Percentiles rank a stretch among this genome's conserved stretches.
Evolutionary conservation across 148 eudicot genomes (phyloP).

Genomic region (Euryodendron excelsum): DNA sequence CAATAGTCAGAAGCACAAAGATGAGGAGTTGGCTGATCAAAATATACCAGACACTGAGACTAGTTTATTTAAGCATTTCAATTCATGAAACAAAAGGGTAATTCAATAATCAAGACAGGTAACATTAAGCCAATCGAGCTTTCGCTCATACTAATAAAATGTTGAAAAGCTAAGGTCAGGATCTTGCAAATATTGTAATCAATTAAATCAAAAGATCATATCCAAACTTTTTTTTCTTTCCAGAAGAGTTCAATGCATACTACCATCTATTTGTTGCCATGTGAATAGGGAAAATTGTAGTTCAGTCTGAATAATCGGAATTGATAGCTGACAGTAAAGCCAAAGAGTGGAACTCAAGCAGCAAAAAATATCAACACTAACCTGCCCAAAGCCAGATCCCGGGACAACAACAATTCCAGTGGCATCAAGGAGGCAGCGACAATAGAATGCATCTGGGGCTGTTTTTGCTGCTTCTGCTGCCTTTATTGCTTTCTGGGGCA

Average conservation of each 20-base stretch:
- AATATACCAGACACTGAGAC: neutral
- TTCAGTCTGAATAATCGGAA: neutral
- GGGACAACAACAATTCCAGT: constrained; percentile 90
- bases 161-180: too few relatives aligned
- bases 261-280: too few relatives aligned
- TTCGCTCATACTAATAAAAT: too few relatives aligned
- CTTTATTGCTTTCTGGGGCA: constrained; percentile 72
- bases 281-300: neutral
- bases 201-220: too few relatives aligned
- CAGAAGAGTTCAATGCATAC: neutral
- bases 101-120: too few relatives aligned
- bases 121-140: too few relatives aligned
- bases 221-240: too few relatives aligned
- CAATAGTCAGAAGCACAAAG: neutral
- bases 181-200: too few relatives aligned
- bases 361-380: constrained; percentile 20
- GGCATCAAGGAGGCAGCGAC: constrained; percentile 63
- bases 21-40: neutral
- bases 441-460: constrained; percentile 82
- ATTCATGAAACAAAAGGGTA: too few relatives aligned
- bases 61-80: too few relatives aligned
- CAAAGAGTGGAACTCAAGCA: neutral
- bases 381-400: constrained; percentile 95
- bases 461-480: constrained; percentile 71
- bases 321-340: neutral